phyloP scores from a whole-genome alignment of 225 moss, liverwort and hornwort species.

The Sphagnum tenellum region DNA sequence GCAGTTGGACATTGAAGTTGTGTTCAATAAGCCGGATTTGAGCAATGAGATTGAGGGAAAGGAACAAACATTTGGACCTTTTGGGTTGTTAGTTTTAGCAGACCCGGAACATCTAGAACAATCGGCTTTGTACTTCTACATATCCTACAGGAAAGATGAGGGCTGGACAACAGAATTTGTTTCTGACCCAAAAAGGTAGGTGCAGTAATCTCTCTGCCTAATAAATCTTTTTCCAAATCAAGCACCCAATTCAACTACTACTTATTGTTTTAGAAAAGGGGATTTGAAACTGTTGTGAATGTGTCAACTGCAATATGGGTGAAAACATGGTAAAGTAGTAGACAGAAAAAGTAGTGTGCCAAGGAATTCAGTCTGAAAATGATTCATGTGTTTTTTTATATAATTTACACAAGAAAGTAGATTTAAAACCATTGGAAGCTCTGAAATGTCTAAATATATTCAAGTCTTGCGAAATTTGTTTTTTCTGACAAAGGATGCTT shows the following conservation, averaged over 20 bases:
- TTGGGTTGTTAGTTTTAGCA: slow-evolving; percentile 8
- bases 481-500: background rate
- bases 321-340: too few species aligned
- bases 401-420: too few species aligned
- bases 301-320: too few species aligned
- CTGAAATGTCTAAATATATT: background rate
- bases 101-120: slow-evolving; percentile 4
- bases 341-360: too few species aligned
- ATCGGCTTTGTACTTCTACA: slow-evolving; percentile 7
- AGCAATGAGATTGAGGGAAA: background rate
- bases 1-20: slow-evolving; percentile 4
- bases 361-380: too few species aligned
- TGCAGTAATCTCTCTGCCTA: background rate
- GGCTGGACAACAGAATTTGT: background rate
- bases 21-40: slow-evolving; percentile 1
- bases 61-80: slow-evolving; percentile 4
- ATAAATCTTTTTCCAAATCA: background rate
- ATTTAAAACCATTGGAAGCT: background rate
- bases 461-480: background rate
- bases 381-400: too few species aligned
- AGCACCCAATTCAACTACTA: background rate
- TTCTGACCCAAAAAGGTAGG: slow-evolving; percentile 9
- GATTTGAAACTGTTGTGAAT: background rate
- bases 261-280: background rate
- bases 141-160: background rate